Conservation (phyloP, 2,329 filamentous ascomycete species). For the Paraconiothyrium sp. region DNA sequence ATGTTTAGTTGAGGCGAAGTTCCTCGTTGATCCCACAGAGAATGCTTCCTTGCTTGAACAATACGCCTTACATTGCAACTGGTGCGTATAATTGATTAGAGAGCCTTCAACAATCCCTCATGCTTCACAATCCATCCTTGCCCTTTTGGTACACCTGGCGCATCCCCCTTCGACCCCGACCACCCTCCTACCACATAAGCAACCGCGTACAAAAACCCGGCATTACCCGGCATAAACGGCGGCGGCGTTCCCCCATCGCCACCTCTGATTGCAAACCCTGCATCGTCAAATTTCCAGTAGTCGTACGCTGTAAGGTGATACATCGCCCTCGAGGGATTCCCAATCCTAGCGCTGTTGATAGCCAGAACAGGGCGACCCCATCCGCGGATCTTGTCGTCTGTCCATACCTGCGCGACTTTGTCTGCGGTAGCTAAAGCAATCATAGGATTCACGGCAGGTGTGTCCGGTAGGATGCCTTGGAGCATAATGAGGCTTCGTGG, state of each 20-base stretch:
- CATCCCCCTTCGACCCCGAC: constrained; percentile 52
- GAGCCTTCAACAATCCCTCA: constrained; percentile 33
- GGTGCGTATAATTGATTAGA: constrained; percentile 9
- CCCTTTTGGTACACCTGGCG: constrained; percentile 34
- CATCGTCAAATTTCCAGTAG: constrained; percentile 62
- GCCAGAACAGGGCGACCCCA: constrained; percentile 44
- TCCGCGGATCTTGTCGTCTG: constrained; percentile 38
- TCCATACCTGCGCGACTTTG: constrained; percentile 41
- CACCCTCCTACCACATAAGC: constrained; percentile 67
- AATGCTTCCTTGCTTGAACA: background rate
- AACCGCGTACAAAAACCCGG: constrained; percentile 60
- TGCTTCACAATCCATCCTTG: constrained; percentile 35
- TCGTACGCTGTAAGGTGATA: constrained; percentile 53
- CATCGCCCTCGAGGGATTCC: constrained; percentile 42
- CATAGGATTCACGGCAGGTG: constrained; percentile 31
- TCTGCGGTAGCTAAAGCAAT: constrained; percentile 38
- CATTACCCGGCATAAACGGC: constrained; percentile 65
- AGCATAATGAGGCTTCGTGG: constrained; percentile 42
- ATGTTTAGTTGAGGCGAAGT: background rate
- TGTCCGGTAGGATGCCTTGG: constrained; percentile 27
- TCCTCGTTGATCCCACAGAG: background rate
- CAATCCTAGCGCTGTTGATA: constrained; percentile 39
- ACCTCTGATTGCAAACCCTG: constrained; percentile 65
- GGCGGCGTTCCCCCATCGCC: constrained; percentile 64
- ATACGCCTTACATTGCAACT: background rate